A percentile compares a stretch with the other conserved stretches of the same genome.
These are phyloP conservation scores for Rubia peregrina DNA, from an alignment of 305 asterid species.

Conservation along the genomic window DNA sequence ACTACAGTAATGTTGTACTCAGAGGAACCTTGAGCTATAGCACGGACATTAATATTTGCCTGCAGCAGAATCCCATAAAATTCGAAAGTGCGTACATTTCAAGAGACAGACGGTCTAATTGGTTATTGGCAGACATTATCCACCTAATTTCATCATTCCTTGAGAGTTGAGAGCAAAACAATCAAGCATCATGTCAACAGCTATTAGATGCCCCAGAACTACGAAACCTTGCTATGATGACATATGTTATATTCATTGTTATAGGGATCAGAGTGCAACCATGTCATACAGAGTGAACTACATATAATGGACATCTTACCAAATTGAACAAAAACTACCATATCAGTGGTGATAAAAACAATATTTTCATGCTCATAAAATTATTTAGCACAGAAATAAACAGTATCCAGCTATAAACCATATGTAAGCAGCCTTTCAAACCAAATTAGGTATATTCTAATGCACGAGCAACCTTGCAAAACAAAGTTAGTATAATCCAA, in stretches of 20 bases:
- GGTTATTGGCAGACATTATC: not conserved
- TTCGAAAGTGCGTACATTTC: not conserved
- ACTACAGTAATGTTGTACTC: constrained; percentile 91
- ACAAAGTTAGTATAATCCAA: not conserved
- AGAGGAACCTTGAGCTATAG: constrained; percentile 99
- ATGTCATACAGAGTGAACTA: not conserved
- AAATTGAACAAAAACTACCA: not conserved
- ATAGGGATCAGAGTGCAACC: not conserved
- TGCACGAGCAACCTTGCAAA: not conserved
- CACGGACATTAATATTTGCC: constrained; percentile 94
- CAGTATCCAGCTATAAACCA: not conserved
- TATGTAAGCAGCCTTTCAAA: not conserved
- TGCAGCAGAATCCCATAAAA: constrained; percentile 27
- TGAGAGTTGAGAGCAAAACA: too few relatives aligned
- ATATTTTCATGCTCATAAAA: not conserved
- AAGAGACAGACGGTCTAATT: not conserved
- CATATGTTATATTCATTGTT: not conserved
- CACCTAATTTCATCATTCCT: not conserved
- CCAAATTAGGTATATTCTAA: not conserved
- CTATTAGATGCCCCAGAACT: not conserved
- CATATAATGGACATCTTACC: not conserved
- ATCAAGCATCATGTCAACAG: not conserved
- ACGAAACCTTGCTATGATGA: not conserved
- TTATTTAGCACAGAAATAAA: not conserved
- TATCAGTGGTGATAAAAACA: not conserved